phyloP scores from a whole-genome alignment of 306 rosid genomes.

The Sphenostylis stenocarpa region DNA sequence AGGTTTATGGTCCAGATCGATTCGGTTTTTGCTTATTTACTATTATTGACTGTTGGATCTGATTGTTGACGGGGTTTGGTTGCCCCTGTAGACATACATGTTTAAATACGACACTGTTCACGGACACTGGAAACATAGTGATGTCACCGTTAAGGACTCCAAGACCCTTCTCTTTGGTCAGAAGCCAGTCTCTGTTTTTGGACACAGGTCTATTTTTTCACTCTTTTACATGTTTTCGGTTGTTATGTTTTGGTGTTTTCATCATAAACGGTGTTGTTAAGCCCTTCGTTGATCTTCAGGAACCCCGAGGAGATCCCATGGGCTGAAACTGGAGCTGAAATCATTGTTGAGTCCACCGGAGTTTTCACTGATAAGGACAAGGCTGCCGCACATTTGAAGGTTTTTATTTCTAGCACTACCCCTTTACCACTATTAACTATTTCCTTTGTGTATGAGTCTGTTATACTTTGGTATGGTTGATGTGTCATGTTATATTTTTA shows the following conservation, averaged over 20 bases:
- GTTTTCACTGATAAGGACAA: slow-evolving; percentile 61
- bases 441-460: too few species aligned
- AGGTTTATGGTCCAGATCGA: not conserved
- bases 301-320: slow-evolving; percentile 74
- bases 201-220: slow-evolving; percentile 46
- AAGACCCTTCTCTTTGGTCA: slow-evolving; percentile 72
- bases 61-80: not conserved
- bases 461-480: too few species aligned
- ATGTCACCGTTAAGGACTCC: slow-evolving; percentile 50
- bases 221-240: not conserved
- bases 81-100: slow-evolving; percentile 57
- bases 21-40: not conserved
- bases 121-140: slow-evolving; percentile 75
- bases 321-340: slow-evolving; percentile 54
- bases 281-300: slow-evolving; percentile 24
- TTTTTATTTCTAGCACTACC: not conserved
- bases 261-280: not conserved
- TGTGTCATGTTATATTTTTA: too few species aligned
- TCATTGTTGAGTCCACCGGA: slow-evolving; percentile 62
- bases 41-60: not conserved
- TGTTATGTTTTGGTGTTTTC: not conserved
- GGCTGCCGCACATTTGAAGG: slow-evolving; percentile 74
- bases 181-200: slow-evolving; percentile 56
- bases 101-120: slow-evolving; percentile 82
- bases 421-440: not conserved